Conservation (phyloP, 2,329 filamentous ascomycete species). For the Akanthomyces dipterigenus region DNA sequence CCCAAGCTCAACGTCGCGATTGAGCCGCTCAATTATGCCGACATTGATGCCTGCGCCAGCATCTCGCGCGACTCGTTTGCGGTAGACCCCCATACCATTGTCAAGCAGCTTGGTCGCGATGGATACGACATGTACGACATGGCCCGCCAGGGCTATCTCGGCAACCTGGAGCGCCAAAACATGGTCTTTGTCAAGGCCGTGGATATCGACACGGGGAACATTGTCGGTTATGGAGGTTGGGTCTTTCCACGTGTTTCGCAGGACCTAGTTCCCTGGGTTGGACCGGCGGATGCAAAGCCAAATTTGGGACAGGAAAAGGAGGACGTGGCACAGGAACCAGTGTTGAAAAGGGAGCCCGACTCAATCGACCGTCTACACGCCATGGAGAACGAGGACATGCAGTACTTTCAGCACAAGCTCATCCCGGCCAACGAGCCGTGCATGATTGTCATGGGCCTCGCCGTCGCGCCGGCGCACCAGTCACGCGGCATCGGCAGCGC, state of each 20-base stretch:
- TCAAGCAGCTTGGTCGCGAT: conserved; percentile 13
- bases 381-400: conserved; percentile 12
- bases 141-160: conserved; percentile 1
- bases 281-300: conserved; percentile 7
- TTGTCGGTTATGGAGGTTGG: conserved; percentile 13
- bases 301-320: neutral
- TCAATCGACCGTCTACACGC: conserved; percentile 11
- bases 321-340: neutral
- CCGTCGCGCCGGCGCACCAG: conserved; percentile 9
- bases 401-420: conserved; percentile 5
- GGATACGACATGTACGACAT: conserved; percentile 14
- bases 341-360: neutral
- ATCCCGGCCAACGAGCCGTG: conserved; percentile 12
- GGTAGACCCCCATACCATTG: conserved; percentile 12
- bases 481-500: conserved; percentile 11
- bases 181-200: conserved; percentile 13
- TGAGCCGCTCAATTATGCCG: conserved; percentile 11
- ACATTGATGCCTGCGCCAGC: conserved; percentile 11
- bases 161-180: conserved; percentile 4
- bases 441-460: conserved; percentile 13
- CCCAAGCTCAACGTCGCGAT: conserved; percentile 9
- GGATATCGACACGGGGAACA: conserved; percentile 1
- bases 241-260: conserved; percentile 7
- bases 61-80: conserved; percentile 9
- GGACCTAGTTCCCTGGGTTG: neutral